Percentiles rank a stretch among this genome's conserved stretches.
Evolutionary conservation across 2,329 filamentous ascomycete species (phyloP).

Genomic region (Curvularia spicifera): DNA sequence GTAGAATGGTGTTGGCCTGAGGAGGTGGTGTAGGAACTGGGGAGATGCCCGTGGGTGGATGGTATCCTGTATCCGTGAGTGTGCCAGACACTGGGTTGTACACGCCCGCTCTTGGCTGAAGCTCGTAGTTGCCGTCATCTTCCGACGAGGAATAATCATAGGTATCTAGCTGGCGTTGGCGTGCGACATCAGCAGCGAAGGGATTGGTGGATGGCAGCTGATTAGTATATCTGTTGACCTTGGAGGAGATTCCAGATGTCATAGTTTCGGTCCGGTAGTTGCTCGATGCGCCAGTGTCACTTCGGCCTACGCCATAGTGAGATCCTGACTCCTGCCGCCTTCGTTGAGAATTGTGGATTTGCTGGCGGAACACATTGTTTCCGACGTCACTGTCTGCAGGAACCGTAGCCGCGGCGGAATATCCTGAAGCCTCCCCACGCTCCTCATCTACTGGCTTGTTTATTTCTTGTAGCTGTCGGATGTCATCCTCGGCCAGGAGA

Average conservation of each 20-base stretch:
- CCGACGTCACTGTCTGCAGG: slow-evolving; percentile 27
- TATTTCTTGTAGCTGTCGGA: slow-evolving; percentile 40
- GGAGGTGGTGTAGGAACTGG: slow-evolving; percentile 45
- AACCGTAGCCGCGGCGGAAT: slow-evolving; percentile 32
- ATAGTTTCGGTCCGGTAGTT: slow-evolving; percentile 36
- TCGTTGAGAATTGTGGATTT: slow-evolving; percentile 48
- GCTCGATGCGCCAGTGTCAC: slow-evolving; percentile 40
- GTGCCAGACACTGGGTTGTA: slow-evolving; percentile 45
- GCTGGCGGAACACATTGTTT: slow-evolving; percentile 49
- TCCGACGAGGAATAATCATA: slow-evolving; percentile 51
- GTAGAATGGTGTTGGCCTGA: slow-evolving; percentile 21
- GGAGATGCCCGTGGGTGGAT: slow-evolving; percentile 38
- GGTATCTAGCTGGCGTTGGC: slow-evolving; percentile 40
- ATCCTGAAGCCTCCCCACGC: slow-evolving; percentile 41
- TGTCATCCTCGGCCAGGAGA: slow-evolving; percentile 39
- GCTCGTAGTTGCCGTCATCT: slow-evolving; percentile 48
- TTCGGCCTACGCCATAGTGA: slow-evolving; percentile 38
- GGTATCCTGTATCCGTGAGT: slow-evolving; percentile 47
- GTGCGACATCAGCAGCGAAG: slow-evolving; percentile 33
- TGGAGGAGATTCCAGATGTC: slow-evolving; percentile 38
- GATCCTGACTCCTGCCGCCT: slow-evolving; percentile 37
- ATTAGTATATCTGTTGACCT: slow-evolving; percentile 41
- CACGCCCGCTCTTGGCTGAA: slow-evolving; percentile 34
- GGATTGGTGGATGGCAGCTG: slow-evolving; percentile 45
- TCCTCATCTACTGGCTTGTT: slow-evolving; percentile 42